Evolutionary conservation across 2,329 filamentous ascomycete species (phyloP), one percentile per base, ranked within the genome.

Genomic region (Knoxdaviesia proteae): DNA sequence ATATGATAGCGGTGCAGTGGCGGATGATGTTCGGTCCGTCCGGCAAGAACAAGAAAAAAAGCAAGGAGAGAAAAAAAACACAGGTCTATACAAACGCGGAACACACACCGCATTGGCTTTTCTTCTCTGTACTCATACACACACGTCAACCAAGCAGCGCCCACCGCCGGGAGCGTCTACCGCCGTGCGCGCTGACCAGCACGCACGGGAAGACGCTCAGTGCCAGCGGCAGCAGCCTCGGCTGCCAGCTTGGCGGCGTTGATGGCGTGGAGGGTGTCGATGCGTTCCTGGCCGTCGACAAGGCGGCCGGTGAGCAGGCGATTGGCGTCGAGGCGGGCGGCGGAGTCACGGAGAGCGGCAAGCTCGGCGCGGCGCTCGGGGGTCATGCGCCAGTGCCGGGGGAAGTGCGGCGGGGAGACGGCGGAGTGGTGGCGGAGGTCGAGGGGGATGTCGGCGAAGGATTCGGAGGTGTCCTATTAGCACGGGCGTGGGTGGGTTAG

Each of bases 361-460:
- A 94, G 63, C 58, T 80, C 68, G 53, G 63, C 56, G 54, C 68
- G 70, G 48, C 84, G 69, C 60, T 81, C 67, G 39, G 72, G 61
- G 2, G 80, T 87, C 68, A 98, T 62, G 46, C 70, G 72, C 90
- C 90, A 98, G 50, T 77, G 73, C 51, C 74, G 69, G 2, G 90
- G 90, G 59, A 94, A 96, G 49, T 66, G 69, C 43, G 73, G 67
- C 55, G 72, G 73, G 37, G 58, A 58, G 64, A 80, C 81, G 47
- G 71, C 67, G 53, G 71, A 77, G 62, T 83, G 74, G 64, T 88
- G 77, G 52, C 90, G 71, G 46, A 84, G 78, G 55, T 98, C 87
- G 40, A 96, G 69, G 2, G 90, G 88, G 32, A 98, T 62, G 56
- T 98, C 90, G 49, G 77, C 77, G 53, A 96, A 94, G 7, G 72